These are phyloP conservation scores for Aurifilum marmelostoma DNA, from an alignment of 2,329 filamentous ascomycete species.

Conservation along the genomic window DNA sequence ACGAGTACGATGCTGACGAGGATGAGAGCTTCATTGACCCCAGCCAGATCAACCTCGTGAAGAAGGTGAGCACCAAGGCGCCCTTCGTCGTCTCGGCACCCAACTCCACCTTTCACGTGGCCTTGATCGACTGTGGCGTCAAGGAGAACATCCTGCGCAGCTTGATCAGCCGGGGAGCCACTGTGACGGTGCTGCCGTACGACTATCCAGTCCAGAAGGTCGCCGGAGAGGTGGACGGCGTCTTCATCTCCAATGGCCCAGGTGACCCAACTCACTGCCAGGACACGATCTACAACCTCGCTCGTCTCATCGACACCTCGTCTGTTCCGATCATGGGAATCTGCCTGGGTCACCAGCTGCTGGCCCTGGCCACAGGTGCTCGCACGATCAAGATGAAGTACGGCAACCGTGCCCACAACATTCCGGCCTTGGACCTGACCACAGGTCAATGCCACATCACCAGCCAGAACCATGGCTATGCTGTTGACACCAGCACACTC, in stretches of 20 bases:
- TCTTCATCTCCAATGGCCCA: slow-evolving; percentile 99
- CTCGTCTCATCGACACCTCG: slow-evolving; percentile 86
- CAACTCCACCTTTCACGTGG: slow-evolving; percentile 84
- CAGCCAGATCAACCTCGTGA: slow-evolving; percentile 94
- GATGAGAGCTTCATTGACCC: slow-evolving; percentile 96
- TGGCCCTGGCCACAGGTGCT: slow-evolving; percentile 86
- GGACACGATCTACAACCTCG: slow-evolving; percentile 89
- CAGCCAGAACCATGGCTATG: slow-evolving; percentile 97
- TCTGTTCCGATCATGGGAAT: slow-evolving; percentile 96
- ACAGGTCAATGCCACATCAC: slow-evolving; percentile 99
- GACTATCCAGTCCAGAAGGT: slow-evolving; percentile 99
- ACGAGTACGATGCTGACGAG: slow-evolving; percentile 98
- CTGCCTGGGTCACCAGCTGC: slow-evolving; percentile 94
- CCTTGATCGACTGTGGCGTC: slow-evolving; percentile 95
- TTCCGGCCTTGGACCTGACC: slow-evolving; percentile 89
- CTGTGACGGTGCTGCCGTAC: slow-evolving; percentile 92
- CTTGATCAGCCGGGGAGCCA: slow-evolving; percentile 87
- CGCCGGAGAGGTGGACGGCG: slow-evolving; percentile 93
- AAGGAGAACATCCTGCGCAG: slow-evolving; percentile 99
- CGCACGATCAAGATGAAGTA: slow-evolving; percentile 98
- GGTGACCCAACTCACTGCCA: slow-evolving; percentile 98
- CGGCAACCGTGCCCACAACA: slow-evolving; percentile 98
- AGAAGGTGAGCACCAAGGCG: slow-evolving; percentile 95
- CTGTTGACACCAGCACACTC: slow-evolving; percentile 83
- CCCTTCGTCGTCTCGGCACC: slow-evolving; percentile 92